Evolutionary conservation across 2,329 filamentous ascomycete species (phyloP), one percentile per base, ranked within the genome.

Genomic region (Xylariomycetidae sp.): DNA sequence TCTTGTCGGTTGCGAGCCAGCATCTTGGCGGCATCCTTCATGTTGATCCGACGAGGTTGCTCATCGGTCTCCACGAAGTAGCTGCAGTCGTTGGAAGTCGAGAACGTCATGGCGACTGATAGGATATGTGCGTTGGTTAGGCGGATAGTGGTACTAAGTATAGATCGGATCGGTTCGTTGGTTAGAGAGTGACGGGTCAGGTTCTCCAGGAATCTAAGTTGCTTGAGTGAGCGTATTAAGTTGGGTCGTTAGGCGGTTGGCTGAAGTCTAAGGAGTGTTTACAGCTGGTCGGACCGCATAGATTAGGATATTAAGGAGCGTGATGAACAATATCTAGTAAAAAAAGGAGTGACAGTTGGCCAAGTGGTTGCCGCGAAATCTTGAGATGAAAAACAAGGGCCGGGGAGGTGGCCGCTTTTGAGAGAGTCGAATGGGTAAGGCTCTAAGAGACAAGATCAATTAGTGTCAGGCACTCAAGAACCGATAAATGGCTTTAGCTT

Each of bases 1-100:
- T 90, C 85, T 63, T 95, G 90, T 52, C 81, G 79, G 64, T 90
- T 79, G 55, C 84, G 79, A 39, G 85, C 82, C 50, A 92, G 68
- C 54, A 86, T 76, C 61, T 82, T 86, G 48, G 82, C 77, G 41
- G 85, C 80, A 52, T 92, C 84, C 54, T 82, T 79, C 40, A 80
- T 70, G 43, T 79, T 80, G 47, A 85, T 74, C 43, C 78, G 76
- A 39, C 53, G 58, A 42, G 64, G 59, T n/a, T n/a, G n/a, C 48
- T 74, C 70, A 43, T 76, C 71, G 27, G 64, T 64, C 63, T 76
- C 73, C 50, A 74, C 65, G 50, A 74, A 76, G 58, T 71, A 77
- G 37, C 62, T 65, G 48, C 61, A 63, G 56, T 70, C 57, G 40
- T 63, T 52, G 27, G 58, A 57, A 28, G 42, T 50, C 44, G 53